Evolutionary conservation across 2,329 filamentous ascomycete genomes (phyloP).

Genomic region (Colletotrichum sp.): DNA sequence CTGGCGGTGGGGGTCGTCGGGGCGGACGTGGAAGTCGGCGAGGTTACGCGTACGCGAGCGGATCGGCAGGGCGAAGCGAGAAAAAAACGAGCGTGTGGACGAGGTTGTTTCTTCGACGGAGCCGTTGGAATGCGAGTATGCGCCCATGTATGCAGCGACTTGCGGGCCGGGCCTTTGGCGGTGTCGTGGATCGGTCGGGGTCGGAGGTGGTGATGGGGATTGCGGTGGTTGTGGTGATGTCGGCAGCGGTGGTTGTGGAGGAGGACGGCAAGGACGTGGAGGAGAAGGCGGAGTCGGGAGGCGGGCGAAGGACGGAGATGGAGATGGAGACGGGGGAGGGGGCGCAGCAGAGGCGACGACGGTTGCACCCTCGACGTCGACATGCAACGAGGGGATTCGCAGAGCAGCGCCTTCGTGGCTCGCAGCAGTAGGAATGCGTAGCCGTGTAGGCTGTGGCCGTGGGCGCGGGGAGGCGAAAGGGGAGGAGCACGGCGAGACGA

Average conservation of each 20-base stretch:
- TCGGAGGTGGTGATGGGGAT: not conserved
- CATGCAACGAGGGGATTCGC: constrained; percentile 20
- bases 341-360: constrained; percentile 21
- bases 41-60: constrained; percentile 66
- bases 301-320: constrained; percentile 26
- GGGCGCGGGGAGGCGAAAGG: not conserved
- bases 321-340: constrained; percentile 26
- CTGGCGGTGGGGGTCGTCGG: constrained; percentile 78
- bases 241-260: constrained; percentile 20
- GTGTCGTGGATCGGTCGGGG: constrained; percentile 10
- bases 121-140: constrained; percentile 44
- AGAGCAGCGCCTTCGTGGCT: constrained; percentile 13
- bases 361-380: constrained; percentile 19
- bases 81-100: constrained; percentile 51
- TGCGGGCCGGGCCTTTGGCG: constrained; percentile 20
- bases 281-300: constrained; percentile 17
- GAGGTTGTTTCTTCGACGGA: constrained; percentile 44
- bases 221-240: constrained; percentile 28
- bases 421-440: not conserved
- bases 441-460: not conserved
- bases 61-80: constrained; percentile 57
- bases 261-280: constrained; percentile 27
- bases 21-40: constrained; percentile 78
- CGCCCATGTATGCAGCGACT: constrained; percentile 49
- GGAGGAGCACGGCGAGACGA: not conserved